Percentiles rank a stretch among this genome's conserved stretches.
These are phyloP conservation scores for Candida michaelii DNA, from an alignment of 805 yeast genomes.

Conservation along the genomic window DNA sequence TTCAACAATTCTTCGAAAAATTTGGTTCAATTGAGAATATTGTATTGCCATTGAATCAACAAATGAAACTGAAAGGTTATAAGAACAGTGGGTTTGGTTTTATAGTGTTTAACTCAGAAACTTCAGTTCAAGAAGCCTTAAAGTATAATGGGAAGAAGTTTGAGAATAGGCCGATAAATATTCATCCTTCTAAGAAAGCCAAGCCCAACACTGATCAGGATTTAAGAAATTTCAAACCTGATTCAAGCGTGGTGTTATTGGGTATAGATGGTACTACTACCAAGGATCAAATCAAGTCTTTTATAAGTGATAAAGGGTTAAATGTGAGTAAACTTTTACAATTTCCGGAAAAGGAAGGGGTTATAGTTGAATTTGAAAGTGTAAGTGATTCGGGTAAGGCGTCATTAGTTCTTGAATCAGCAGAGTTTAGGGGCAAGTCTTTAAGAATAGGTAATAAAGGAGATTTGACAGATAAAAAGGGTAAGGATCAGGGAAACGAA, in stretches of 20 bases:
- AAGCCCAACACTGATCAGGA: slow-evolving; percentile 4
- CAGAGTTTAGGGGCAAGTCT: slow-evolving; percentile 1
- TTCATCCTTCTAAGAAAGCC: slow-evolving; percentile 26
- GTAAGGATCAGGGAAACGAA: neutral
- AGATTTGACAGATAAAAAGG: neutral
- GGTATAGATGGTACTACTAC: slow-evolving; percentile 12
- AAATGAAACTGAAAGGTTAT: slow-evolving; percentile 29
- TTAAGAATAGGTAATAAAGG: slow-evolving; percentile 7
- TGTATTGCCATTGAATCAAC: slow-evolving; percentile 44
- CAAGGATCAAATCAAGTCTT: slow-evolving; percentile 35
- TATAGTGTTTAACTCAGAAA: slow-evolving; percentile 44
- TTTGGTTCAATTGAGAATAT: slow-evolving; percentile 57
- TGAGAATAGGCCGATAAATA: slow-evolving; percentile 48
- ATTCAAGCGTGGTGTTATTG: slow-evolving; percentile 8
- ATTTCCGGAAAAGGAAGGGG: slow-evolving; percentile 21
- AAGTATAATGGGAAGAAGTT: slow-evolving; percentile 39
- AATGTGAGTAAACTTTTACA: neutral
- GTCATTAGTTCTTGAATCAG: slow-evolving; percentile 8
- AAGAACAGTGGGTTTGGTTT: slow-evolving; percentile 68
- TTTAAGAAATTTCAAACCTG: slow-evolving; percentile 17
- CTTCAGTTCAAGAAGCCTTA: slow-evolving; percentile 50
- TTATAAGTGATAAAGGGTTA: slow-evolving; percentile 5
- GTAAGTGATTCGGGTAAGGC: slow-evolving; percentile 13
- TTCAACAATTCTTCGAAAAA: slow-evolving; percentile 43
- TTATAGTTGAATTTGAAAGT: slow-evolving; percentile 6